These are phyloP conservation scores for Coelastrella sp. DNA, from an alignment of 139 green algal genomes.

Conservation along the genomic window DNA sequence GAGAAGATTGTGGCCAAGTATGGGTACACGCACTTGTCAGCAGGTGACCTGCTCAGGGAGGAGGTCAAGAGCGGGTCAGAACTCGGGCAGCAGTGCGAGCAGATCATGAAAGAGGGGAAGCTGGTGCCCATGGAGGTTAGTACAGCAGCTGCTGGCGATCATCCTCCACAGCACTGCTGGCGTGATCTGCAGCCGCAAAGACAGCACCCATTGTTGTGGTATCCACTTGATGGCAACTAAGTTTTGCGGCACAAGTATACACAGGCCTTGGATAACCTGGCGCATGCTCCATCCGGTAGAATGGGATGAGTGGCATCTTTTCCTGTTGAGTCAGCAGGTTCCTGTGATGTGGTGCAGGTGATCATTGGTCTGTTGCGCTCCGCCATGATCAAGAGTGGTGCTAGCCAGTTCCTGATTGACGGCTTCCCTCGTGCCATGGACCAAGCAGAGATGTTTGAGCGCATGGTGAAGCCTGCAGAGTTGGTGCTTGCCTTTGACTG, in stretches of 20 bases:
- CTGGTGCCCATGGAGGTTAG: slow-evolving; percentile 77
- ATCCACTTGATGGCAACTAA: no score
- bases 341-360: slow-evolving; percentile 47
- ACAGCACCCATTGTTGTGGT: no score
- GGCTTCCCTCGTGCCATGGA: slow-evolving; percentile 92
- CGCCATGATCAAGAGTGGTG: slow-evolving; percentile 71
- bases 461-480: slow-evolving; percentile 58
- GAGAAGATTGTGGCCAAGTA: slow-evolving; percentile 78
- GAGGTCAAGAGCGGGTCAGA: slow-evolving; percentile 76
- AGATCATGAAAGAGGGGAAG: slow-evolving; percentile 87
- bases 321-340: background rate
- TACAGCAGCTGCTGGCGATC: background rate
- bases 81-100: slow-evolving; percentile 73
- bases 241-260: no score
- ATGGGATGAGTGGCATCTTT: background rate
- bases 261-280: no score
- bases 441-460: slow-evolving; percentile 83
- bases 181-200: no score
- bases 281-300: no score
- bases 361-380: slow-evolving; percentile 82
- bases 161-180: no score
- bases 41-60: slow-evolving; percentile 81
- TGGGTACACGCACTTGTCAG: slow-evolving; percentile 62
- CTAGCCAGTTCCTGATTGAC: slow-evolving; percentile 88
- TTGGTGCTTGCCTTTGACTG: slow-evolving; percentile 89